Evolutionary conservation across 1,284 basidiomycete genomes (phyloP).

Genomic region (Ustilago esculenta): DNA sequence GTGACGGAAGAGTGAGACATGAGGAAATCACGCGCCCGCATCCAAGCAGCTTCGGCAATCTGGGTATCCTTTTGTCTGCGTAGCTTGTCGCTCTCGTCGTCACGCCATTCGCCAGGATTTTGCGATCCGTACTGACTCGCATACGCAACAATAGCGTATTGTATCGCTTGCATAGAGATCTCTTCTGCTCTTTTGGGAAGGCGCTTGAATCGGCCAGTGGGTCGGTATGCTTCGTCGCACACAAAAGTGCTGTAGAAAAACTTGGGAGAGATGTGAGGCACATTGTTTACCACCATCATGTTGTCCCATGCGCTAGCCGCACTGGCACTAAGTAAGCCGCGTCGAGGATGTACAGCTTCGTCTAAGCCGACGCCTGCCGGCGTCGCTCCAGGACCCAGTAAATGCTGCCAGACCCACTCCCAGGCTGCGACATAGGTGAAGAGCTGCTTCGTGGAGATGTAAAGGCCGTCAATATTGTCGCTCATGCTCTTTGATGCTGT

Average conservation of each 20-base stretch:
- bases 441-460: slow-evolving; percentile 41
- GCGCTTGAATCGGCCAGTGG: slow-evolving; percentile 26
- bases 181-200: slow-evolving; percentile 32
- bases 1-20: slow-evolving; percentile 35
- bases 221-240: slow-evolving; percentile 37
- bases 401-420: slow-evolving; percentile 45
- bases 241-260: slow-evolving; percentile 44
- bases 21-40: slow-evolving; percentile 35
- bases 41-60: slow-evolving; percentile 43
- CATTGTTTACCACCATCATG: slow-evolving; percentile 31
- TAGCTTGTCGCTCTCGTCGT: slow-evolving; percentile 9
- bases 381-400: slow-evolving; percentile 25
- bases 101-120: slow-evolving; percentile 26
- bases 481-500: slow-evolving; percentile 25
- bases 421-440: slow-evolving; percentile 37
- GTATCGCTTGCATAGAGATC: slow-evolving; percentile 36
- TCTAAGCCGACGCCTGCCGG: slow-evolving; percentile 32
- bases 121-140: slow-evolving; percentile 47
- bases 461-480: slow-evolving; percentile 36
- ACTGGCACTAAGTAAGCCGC: slow-evolving; percentile 19
- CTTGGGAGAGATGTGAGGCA: slow-evolving; percentile 36
- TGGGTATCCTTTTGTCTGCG: slow-evolving; percentile 34
- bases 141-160: slow-evolving; percentile 43
- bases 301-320: slow-evolving; percentile 31
- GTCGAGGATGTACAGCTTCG: slow-evolving; percentile 27